These are phyloP conservation scores for Saussurea involucrata DNA, from an alignment of 129 eudicot genomes.

Conservation along the genomic window DNA sequence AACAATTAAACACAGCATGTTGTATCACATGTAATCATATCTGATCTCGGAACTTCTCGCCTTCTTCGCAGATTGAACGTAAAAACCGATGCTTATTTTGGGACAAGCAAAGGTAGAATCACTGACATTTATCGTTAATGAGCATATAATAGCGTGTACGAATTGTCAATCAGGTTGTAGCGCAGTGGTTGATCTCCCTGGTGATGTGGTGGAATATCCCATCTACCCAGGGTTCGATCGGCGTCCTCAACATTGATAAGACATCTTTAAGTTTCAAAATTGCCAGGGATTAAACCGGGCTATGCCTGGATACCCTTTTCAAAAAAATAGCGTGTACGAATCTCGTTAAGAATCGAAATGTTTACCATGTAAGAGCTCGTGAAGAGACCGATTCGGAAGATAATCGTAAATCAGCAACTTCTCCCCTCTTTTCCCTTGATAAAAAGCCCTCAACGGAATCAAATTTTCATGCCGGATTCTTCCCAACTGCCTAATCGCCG, in stretches of 20 bases:
- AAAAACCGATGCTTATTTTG: neutral
- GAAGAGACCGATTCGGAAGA: slow-evolving; percentile 57
- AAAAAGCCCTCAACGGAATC: slow-evolving; percentile 89
- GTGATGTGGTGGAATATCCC: too few species aligned
- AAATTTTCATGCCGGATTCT: slow-evolving; percentile 80
- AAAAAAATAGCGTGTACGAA: neutral
- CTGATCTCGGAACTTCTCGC: neutral
- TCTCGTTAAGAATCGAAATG: neutral
- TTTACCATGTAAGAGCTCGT: slow-evolving; percentile 87
- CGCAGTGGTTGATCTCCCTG: too few species aligned
- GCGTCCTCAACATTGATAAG: too few species aligned
- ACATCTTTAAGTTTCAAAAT: too few species aligned
- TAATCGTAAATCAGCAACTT: slow-evolving; percentile 91
- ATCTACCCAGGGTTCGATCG: too few species aligned
- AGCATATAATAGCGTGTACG: too few species aligned
- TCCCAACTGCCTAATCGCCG: slow-evolving; percentile 77
- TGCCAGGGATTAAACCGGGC: too few species aligned
- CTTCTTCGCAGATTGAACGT: neutral
- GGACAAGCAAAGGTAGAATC: neutral
- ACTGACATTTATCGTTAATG: neutral
- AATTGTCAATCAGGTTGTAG: too few species aligned
- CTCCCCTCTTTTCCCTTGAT: slow-evolving; percentile 98
- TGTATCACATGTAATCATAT: neutral
- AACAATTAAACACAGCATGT: too few species aligned
- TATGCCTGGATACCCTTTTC: too few species aligned